phyloP scores from a whole-genome alignment of 306 rosid genomes.

The Citrullus amarus region DNA sequence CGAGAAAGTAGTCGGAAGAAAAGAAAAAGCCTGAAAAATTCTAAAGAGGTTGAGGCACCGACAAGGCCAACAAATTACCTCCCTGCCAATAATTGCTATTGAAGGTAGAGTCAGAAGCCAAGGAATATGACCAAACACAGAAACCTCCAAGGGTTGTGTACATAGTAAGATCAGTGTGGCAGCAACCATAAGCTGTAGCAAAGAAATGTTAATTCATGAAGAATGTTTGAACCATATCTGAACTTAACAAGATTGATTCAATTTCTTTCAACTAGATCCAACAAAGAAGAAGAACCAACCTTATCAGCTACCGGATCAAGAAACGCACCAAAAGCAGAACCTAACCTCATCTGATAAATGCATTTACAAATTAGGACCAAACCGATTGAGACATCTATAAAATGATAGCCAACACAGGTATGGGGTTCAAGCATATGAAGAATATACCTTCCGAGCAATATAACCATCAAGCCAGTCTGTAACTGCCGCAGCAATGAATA shows the following conservation, averaged over 20 bases:
- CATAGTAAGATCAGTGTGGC: slow-evolving; percentile 80
- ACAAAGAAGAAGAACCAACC: slow-evolving; percentile 29
- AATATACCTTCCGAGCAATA: slow-evolving; percentile 75
- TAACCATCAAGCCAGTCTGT: slow-evolving; percentile 99
- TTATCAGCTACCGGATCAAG: slow-evolving; percentile 99
- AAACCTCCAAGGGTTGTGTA: slow-evolving; percentile 58
- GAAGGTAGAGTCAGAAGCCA: slow-evolving; percentile 83
- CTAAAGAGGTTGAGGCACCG: neutral
- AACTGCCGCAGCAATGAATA: slow-evolving; percentile 66
- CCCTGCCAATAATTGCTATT: slow-evolving; percentile 85
- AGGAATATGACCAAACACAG: slow-evolving; percentile 44
- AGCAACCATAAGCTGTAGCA: slow-evolving; percentile 95
- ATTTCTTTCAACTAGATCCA: neutral
- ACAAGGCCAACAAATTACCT: slow-evolving; percentile 35
- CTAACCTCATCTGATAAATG: slow-evolving; percentile 66
- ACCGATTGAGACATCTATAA: neutral
- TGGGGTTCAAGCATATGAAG: neutral
- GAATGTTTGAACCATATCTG: neutral
- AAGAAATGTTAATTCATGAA: neutral
- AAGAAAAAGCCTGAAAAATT: neutral
- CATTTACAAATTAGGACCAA: neutral
- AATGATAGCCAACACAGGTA: neutral
- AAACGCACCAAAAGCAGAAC: slow-evolving; percentile 94
- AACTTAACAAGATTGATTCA: neutral
- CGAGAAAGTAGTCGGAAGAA: neutral